Conservation (phyloP, 1,284 basidiomycete species). For the Neolentinus lepideus region DNA sequence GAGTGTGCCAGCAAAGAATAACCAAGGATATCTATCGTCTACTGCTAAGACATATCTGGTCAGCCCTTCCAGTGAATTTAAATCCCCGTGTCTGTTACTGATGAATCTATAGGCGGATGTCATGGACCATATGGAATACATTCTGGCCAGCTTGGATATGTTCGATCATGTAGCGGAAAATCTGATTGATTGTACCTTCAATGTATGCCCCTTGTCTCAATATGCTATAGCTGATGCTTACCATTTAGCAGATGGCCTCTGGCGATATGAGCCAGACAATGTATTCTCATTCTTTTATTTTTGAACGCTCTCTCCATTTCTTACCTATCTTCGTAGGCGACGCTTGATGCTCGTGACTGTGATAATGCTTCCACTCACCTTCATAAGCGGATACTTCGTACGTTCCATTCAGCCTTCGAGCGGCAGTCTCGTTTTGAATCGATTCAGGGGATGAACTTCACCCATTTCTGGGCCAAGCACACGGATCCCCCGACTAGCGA, state of each 20-base stretch:
- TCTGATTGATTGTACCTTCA: slow-evolving; percentile 63
- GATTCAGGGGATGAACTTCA: slow-evolving; percentile 63
- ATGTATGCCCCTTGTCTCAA: slow-evolving; percentile 26
- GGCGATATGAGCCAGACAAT: slow-evolving; percentile 69
- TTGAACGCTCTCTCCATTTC: neutral
- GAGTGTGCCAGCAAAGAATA: slow-evolving; percentile 10
- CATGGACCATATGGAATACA: slow-evolving; percentile 65
- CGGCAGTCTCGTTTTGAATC: neutral
- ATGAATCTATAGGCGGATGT: slow-evolving; percentile 22
- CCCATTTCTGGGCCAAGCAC: slow-evolving; percentile 38
- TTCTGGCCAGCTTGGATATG: slow-evolving; percentile 59
- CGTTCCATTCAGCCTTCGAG: slow-evolving; percentile 12
- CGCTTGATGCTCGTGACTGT: slow-evolving; percentile 59
- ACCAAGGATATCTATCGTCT: slow-evolving; percentile 58
- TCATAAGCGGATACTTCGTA: slow-evolving; percentile 71
- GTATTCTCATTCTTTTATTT: slow-evolving; percentile 14
- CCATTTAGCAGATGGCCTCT: slow-evolving; percentile 59
- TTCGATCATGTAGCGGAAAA: slow-evolving; percentile 62
- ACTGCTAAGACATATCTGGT: slow-evolving; percentile 59
- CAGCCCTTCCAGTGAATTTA: neutral
- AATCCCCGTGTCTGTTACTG: neutral
- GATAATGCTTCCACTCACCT: slow-evolving; percentile 62
- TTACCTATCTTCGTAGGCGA: slow-evolving; percentile 14
- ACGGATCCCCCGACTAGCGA: slow-evolving; percentile 20
- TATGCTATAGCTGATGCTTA: slow-evolving; percentile 1